Evolutionary conservation across 2,329 filamentous ascomycete species (phyloP), one percentile per base, ranked within the genome.

Genomic region (Macrophomina pseudophaseolina): DNA sequence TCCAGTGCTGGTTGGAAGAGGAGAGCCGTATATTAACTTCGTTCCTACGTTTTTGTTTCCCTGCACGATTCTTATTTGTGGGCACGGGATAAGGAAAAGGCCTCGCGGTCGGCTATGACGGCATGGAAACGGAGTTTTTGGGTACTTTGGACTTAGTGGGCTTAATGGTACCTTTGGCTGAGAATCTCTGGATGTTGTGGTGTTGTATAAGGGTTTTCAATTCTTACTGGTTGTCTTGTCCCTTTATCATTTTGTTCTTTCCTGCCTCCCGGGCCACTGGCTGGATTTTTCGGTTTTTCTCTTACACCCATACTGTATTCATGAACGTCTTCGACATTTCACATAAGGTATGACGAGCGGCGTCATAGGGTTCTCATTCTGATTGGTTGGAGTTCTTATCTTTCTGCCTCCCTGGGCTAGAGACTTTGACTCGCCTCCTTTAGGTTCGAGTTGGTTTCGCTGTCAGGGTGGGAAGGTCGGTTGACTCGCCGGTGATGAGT

Each of bases 391-490:
- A 54, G 52, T 53, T 54, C 59, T 51, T 23, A 16, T 59, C 23
- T 28, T 16, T 64, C 54, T 44, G 8, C 32, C 35, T 58, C 28
- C 28, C 38, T 64, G 63, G 63, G 59, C 46, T 64, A 46, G 64
- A 68, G 51, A 67, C 70, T 70, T 72, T 64, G 71, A 72, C 70
- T 72, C 70, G 30, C 62, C 33, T 60, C 33, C 40, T 38, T 28
- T 30, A 28, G 51, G 60, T 33, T 65, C 48, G 66, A 63, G 64
- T 68, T 68, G 64, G 66, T 62, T 66, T 46, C 8, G n/a, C 32
- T 28, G 18, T 49, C 30, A 46, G 23, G 58, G 32, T 42, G 35
- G 52, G 23, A 38, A 1, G 40, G 11, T 48, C 18, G 56, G 48
- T 56, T 59, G 64, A 58, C 48, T 49, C 42, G 52, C 18, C 23